Conservation (phyloP, 148 eudicot genomes). For the Talinum fruticosum region DNA sequence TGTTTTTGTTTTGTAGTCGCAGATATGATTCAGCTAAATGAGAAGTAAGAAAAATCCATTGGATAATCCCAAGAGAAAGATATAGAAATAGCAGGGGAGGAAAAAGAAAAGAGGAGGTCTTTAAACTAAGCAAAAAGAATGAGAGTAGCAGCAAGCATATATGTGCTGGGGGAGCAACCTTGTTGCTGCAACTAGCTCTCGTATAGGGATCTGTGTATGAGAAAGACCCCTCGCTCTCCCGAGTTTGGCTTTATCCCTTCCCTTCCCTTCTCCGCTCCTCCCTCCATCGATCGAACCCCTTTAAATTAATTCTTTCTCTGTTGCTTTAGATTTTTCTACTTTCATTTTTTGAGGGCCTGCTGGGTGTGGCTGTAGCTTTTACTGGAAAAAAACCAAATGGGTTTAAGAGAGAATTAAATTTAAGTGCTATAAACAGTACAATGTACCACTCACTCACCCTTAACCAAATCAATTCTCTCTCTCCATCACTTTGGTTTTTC, state of each 20-base stretch:
- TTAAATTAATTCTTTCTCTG: not conserved
- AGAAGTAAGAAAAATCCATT: slow-evolving; percentile 31
- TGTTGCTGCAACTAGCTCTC: slow-evolving; percentile 16
- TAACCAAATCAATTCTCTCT: slow-evolving; percentile 1
- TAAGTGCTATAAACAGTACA: slow-evolving; percentile 19
- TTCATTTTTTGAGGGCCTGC: slow-evolving; percentile 24
- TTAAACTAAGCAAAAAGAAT: slow-evolving; percentile 31
- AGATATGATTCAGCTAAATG: slow-evolving; percentile 21
- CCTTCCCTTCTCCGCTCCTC: not conserved
- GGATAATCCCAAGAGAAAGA: slow-evolving; percentile 38
- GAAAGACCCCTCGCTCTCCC: slow-evolving; percentile 45
- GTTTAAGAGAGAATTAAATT: slow-evolving; percentile 16
- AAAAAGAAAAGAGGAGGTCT: not conserved
- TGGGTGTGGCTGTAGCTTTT: slow-evolving; percentile 17
- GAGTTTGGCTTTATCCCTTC: slow-evolving; percentile 34
- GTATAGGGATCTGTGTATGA: slow-evolving; percentile 81
- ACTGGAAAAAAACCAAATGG: slow-evolving; percentile 26
- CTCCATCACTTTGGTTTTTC: not conserved
- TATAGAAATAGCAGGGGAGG: not conserved
- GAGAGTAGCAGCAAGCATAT: slow-evolving; percentile 15
- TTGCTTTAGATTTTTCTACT: not conserved
- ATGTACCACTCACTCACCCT: slow-evolving; percentile 9
- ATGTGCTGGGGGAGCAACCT: slow-evolving; percentile 19
- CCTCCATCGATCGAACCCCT: not conserved
- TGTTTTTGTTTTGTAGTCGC: slow-evolving; percentile 37